phyloP scores from a whole-genome alignment of 169 alveolate genomes.

The Pseudocohnilembus persalinus region DNA sequence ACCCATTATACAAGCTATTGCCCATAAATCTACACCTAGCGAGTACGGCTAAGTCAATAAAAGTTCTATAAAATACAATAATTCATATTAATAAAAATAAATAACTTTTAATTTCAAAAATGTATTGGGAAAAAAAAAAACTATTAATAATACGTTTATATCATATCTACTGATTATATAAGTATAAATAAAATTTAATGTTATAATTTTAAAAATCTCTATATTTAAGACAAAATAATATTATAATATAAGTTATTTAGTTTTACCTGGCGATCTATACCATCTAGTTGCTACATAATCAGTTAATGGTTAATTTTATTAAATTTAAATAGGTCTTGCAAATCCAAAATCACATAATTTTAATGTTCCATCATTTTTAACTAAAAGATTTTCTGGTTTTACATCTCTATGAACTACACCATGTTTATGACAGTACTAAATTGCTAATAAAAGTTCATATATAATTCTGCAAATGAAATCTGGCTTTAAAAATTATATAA shows the following conservation, averaged over 20 bases:
- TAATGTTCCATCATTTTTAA: slow-evolving; percentile 50
- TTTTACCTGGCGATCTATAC: slow-evolving; percentile 83
- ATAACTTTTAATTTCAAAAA: no score
- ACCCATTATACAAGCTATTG: slow-evolving; percentile 88
- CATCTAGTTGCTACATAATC: slow-evolving; percentile 89
- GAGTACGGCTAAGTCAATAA: slow-evolving; percentile 72
- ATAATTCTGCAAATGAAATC: slow-evolving; percentile 61
- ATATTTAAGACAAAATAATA: slow-evolving; percentile 54
- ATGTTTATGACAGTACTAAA: slow-evolving; percentile 79
- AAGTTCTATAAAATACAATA: slow-evolving; percentile 21
- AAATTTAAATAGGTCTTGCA: slow-evolving; percentile 78
- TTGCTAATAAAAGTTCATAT: slow-evolving; percentile 73
- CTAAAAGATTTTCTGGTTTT: slow-evolving; percentile 84
- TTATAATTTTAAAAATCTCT: slow-evolving; percentile 29
- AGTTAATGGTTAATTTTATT: slow-evolving; percentile 58
- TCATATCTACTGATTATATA: no score
- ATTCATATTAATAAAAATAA: no score
- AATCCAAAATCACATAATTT: slow-evolving; percentile 89
- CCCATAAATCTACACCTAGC: slow-evolving; percentile 83
- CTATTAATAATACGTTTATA: no score
- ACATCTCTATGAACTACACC: slow-evolving; percentile 83
- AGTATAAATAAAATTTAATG: background rate
- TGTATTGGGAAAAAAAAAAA: no score
- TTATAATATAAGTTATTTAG: no score
- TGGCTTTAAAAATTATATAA: slow-evolving; percentile 72